Evolutionary conservation across 2,329 filamentous ascomycete species (phyloP).

Genomic region (Trichoderma endophyticum): DNA sequence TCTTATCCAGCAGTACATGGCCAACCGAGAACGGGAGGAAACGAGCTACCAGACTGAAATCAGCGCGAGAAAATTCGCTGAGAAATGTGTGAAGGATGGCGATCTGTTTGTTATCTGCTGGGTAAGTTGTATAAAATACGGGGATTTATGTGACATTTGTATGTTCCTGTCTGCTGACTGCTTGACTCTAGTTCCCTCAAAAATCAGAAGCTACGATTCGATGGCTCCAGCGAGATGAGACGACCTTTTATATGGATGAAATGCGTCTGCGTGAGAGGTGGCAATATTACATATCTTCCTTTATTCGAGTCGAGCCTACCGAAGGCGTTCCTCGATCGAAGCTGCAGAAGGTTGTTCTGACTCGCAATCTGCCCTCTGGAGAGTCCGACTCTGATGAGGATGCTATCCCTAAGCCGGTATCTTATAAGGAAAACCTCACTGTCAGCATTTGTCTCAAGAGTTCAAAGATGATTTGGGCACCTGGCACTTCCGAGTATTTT

Average conservation of each 20-base stretch:
- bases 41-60: constrained; percentile 90
- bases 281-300: constrained; percentile 95
- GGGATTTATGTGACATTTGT: no score
- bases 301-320: constrained; percentile 82
- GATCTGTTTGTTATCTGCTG: constrained; percentile 88
- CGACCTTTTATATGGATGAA: constrained; percentile 83
- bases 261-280: constrained; percentile 79
- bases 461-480: constrained; percentile 75
- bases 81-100: constrained; percentile 88
- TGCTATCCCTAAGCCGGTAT: constrained; percentile 56
- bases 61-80: constrained; percentile 84
- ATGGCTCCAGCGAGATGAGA: constrained; percentile 64
- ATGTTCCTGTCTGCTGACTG: constrained; percentile 13
- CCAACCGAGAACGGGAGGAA: constrained; percentile 75
- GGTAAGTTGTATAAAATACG: constrained; percentile 56
- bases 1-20: constrained; percentile 81
- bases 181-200: constrained; percentile 56
- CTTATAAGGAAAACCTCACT: constrained; percentile 64
- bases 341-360: constrained; percentile 66
- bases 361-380: constrained; percentile 64
- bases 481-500: constrained; percentile 67
- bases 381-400: constrained; percentile 64
- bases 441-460: constrained; percentile 74
- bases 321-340: constrained; percentile 67
- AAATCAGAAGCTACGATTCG: constrained; percentile 69